phyloP scores from a whole-genome alignment of 73 alveolate species.

The Tetrahymena elliotti region DNA sequence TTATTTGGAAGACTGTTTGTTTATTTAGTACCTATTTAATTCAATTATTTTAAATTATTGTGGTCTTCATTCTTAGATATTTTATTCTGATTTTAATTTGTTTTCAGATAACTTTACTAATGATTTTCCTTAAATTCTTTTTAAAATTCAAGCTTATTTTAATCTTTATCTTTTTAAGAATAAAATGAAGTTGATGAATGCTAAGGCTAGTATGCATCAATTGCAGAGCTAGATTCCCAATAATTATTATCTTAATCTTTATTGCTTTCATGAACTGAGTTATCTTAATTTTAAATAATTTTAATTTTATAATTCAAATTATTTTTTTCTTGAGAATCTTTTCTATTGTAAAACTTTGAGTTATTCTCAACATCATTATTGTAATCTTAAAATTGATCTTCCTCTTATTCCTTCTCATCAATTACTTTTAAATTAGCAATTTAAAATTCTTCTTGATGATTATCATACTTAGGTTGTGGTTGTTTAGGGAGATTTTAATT shows the following conservation, averaged over 20 bases:
- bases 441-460: background rate
- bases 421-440: background rate
- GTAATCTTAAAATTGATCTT: background rate
- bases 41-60: background rate
- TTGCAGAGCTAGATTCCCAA: background rate
- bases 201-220: background rate
- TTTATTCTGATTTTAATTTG: background rate
- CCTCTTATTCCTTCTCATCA: background rate
- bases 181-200: background rate
- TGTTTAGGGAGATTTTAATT: background rate
- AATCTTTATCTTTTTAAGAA: background rate
- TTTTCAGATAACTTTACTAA: background rate
- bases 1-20: background rate
- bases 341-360: background rate
- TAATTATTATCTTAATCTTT: background rate
- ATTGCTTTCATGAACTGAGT: background rate
- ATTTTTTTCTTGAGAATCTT: background rate
- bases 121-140: background rate
- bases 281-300: background rate
- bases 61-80: background rate
- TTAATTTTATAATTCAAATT: background rate
- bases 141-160: background rate
- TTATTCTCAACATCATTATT: background rate
- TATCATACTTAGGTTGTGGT: background rate
- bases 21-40: background rate